phyloP scores from a whole-genome alignment of 2,329 filamentous ascomycete genomes.

The Penicillium sp. region DNA sequence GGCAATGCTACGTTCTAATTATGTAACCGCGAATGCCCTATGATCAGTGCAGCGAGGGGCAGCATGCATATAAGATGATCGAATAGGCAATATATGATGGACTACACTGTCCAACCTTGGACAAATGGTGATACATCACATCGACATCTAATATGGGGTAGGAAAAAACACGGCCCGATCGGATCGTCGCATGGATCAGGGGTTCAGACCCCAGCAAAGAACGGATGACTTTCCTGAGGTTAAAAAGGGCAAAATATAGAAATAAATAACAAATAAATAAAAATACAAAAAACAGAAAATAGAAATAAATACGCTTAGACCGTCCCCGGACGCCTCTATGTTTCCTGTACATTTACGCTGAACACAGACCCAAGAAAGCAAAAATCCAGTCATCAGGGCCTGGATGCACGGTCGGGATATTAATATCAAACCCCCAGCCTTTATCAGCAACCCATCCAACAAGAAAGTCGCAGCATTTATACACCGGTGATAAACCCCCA shows the following conservation, averaged over 20 bases:
- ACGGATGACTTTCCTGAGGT: too few relatives aligned
- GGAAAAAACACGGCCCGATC: neutral
- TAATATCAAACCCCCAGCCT: conserved; percentile 47
- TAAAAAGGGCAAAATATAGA: too few relatives aligned
- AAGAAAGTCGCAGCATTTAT: conserved; percentile 26
- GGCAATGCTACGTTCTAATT: conserved; percentile 3
- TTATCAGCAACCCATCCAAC: conserved; percentile 35
- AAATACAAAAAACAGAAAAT: neutral
- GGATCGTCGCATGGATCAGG: neutral
- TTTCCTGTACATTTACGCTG: neutral
- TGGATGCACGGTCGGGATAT: conserved; percentile 33
- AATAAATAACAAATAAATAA: too few relatives aligned
- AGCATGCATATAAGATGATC: neutral
- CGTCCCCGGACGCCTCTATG: too few relatives aligned
- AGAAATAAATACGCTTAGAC: too few relatives aligned
- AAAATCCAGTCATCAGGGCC: neutral
- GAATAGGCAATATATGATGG: neutral
- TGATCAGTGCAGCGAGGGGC: neutral
- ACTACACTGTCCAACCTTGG: neutral
- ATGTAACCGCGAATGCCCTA: neutral
- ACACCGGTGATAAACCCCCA: conserved; percentile 37
- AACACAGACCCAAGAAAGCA: neutral
- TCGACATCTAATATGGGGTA: too few relatives aligned
- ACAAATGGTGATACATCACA: neutral
- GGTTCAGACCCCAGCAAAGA: neutral